Evolutionary conservation across 495 filamentous ascomycete species (phyloP), one percentile per base, ranked within the genome.

Genomic region (Xylaria telfairii): DNA sequence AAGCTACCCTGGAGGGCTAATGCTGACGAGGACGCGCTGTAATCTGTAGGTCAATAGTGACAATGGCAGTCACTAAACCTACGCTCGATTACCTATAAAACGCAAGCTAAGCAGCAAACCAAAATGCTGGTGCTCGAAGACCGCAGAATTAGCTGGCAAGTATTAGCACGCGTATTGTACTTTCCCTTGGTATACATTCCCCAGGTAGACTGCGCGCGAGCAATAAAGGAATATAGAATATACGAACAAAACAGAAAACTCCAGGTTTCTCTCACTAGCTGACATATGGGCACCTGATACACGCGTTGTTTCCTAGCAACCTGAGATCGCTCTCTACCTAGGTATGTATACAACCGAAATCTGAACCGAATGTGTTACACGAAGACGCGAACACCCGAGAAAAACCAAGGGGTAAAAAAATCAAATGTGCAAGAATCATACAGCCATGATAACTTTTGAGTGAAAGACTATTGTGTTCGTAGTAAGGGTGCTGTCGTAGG

Each of bases 81-180:
- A 37, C 15, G 13, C 57, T 63, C 46, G 24, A 68, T 39, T 30
- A 49, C 26, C n/a, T n/a, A n/a, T n/a, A 68, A 44, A 62, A 44
- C n/a, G 67, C 59, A 42, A 44, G 42, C 34, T 21, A 17, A 42
- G 46, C 19, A 7, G 9, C 34, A 49, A 63, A 34, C 4, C 37
- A n/a, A 39, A 17, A 32, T 37, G 32, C 17, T 32, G 34, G 67
- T 47, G 56, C 67, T 34, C 67, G 34, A 69, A 69, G 67, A 30
- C 57, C 32, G 54, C 26, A 69, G 57, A 54, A 54, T 61, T 24
- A 63, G 67, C 67, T 69, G 59, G 17, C 32, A 8, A 44, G 6
- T 6, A 51, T 69, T 54, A 69, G 67, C 46, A 21, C 24, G 21
- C 2, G 28, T 41, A 30, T n/a, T n/a, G n/a, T 49, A 30, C 44